Evolutionary conservation across 1,139 yeast genomes (phyloP).

Genomic region (Eremothecium gossypii): DNA sequence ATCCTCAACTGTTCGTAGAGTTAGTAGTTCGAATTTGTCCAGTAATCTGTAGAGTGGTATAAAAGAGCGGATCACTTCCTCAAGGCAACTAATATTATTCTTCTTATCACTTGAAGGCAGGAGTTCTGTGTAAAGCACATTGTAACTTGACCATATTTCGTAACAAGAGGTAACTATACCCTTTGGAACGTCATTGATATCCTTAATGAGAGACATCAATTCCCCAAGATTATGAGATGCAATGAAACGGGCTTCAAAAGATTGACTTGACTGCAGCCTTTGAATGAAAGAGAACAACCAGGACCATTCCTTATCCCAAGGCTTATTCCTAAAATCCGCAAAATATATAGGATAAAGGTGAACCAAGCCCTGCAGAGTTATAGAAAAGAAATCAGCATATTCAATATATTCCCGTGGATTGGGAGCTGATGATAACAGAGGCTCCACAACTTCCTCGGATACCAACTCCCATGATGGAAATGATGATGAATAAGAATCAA

Average conservation of each 20-base stretch:
- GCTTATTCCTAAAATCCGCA: conserved; percentile 11
- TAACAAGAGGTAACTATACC: conserved; percentile 40
- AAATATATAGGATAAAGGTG: conserved; percentile 27
- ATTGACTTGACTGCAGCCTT: conserved; percentile 32
- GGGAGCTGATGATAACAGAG: conserved; percentile 29
- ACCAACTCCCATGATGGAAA: conserved; percentile 51
- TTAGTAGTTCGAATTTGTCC: conserved; percentile 15
- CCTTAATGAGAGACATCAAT: conserved; percentile 40
- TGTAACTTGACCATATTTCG: conserved; percentile 54
- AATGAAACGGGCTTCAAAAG: conserved; percentile 37
- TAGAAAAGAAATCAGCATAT: conserved; percentile 22
- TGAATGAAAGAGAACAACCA: conserved; percentile 16
- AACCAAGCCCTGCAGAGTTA: conserved; percentile 29
- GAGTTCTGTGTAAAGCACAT: conserved; percentile 50
- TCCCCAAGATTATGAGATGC: conserved; percentile 42
- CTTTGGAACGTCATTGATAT: conserved; percentile 32
- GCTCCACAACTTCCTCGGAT: conserved; percentile 41
- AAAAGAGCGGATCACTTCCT: conserved; percentile 44
- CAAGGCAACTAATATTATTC: conserved; percentile 48
- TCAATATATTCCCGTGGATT: conserved; percentile 17
- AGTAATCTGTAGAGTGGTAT: conserved; percentile 37
- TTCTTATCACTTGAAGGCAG: conserved; percentile 27
- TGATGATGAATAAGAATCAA: conserved; percentile 64
- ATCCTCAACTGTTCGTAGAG: conserved; percentile 34
- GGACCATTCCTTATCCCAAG: conserved; percentile 19